A percentile compares a stretch with the other conserved stretches of the same genome.
phyloP scores from a whole-genome alignment of 371 early-diverging fungal genomes.

The Mucor circinelloides region DNA sequence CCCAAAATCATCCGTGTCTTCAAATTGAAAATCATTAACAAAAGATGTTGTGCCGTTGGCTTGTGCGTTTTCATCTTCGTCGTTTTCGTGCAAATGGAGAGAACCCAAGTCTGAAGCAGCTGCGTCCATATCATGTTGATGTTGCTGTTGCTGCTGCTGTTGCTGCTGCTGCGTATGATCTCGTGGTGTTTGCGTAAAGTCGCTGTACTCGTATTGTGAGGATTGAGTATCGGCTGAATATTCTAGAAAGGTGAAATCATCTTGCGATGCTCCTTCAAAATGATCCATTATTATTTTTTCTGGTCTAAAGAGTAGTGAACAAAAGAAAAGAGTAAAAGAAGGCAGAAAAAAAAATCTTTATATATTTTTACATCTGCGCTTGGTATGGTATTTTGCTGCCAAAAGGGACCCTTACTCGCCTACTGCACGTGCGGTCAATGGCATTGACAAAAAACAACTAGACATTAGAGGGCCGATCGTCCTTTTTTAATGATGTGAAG shows the following conservation, averaged over 20 bases:
- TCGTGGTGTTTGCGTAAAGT: constrained; percentile 44
- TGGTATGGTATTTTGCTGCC: no score
- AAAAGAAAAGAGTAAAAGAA: constrained; percentile 3
- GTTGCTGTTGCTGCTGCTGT: not conserved
- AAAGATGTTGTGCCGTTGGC: constrained; percentile 31
- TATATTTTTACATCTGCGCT: no score
- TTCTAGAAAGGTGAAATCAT: constrained; percentile 58
- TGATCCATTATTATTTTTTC: constrained; percentile 49
- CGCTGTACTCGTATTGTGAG: constrained; percentile 69
- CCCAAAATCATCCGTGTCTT: constrained; percentile 55
- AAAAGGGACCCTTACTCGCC: no score
- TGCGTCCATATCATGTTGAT: constrained; percentile 19
- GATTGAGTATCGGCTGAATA: constrained; percentile 60
- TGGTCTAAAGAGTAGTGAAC: not conserved
- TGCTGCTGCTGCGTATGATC: not conserved
- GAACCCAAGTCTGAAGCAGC: constrained; percentile 37
- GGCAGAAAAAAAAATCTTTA: no score
- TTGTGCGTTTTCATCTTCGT: constrained; percentile 26
- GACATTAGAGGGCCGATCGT: no score
- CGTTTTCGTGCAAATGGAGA: constrained; percentile 25
- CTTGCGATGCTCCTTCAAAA: constrained; percentile 52
- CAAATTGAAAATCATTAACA: constrained; percentile 47
- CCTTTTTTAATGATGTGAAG: no score
- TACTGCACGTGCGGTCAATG: no score
- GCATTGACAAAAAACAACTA: no score